Evolutionary conservation across 306 rosid genomes (phyloP).

Genomic region (Malus fusca): DNA sequence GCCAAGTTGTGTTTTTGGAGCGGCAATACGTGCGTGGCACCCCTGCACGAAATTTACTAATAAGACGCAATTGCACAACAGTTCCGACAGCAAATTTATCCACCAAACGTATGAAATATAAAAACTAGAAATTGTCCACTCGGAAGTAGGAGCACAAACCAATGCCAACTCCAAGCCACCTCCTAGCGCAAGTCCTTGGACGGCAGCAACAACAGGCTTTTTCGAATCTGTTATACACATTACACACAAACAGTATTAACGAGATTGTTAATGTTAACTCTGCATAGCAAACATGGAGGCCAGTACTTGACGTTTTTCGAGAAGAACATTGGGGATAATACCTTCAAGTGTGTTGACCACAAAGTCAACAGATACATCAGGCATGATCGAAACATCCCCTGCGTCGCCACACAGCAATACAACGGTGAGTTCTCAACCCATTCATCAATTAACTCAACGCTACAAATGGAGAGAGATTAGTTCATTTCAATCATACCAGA

Average conservation of each 20-base stretch:
- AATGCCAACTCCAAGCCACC: conserved; percentile 95
- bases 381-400: conserved; percentile 69
- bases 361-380: conserved; percentile 82
- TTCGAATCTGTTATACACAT: conserved; percentile 50
- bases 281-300: background rate
- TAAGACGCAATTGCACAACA: background rate
- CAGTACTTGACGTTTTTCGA: background rate
- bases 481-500: conserved; percentile 46
- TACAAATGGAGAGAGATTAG: background rate
- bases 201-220: conserved; percentile 91
- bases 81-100: background rate
- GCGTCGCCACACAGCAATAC: conserved; percentile 10
- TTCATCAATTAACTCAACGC: background rate
- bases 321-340: conserved; percentile 11
- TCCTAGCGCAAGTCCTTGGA: conserved; percentile 94
- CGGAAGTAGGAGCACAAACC: conserved; percentile 45
- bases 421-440: conserved; percentile 1
- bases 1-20: conserved; percentile 81
- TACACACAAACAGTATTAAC: background rate
- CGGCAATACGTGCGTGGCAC: conserved; percentile 87
- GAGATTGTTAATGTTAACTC: background rate
- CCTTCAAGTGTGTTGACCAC: conserved; percentile 80
- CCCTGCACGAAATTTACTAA: conserved; percentile 43
- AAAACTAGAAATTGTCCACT: background rate
- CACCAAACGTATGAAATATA: background rate